Evolutionary conservation across 2,329 filamentous ascomycete genomes (phyloP).

Genomic region (Calonectria honghensis): DNA sequence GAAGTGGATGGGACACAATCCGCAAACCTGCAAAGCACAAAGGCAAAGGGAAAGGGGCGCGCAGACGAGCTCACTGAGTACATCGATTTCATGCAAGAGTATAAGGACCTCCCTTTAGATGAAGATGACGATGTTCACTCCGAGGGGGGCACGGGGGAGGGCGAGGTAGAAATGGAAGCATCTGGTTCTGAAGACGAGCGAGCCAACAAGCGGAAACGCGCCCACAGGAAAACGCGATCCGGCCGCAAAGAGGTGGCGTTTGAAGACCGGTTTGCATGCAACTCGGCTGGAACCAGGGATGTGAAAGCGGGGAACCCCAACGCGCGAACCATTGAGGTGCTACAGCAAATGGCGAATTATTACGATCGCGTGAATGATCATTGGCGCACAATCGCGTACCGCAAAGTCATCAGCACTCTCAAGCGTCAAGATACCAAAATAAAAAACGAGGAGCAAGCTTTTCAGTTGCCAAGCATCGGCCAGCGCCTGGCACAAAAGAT

Average conservation of each 20-base stretch:
- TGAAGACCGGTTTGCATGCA: conserved; percentile 73
- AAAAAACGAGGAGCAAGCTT: conserved; percentile 81
- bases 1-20: background rate
- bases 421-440: conserved; percentile 79
- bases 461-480: conserved; percentile 81
- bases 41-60: conserved; percentile 20
- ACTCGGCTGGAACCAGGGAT: conserved; percentile 69
- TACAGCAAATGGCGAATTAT: conserved; percentile 86
- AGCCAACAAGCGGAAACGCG: conserved; percentile 41
- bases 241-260: conserved; percentile 58
- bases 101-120: conserved; percentile 75
- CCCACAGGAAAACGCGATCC: conserved; percentile 47
- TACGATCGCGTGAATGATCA: conserved; percentile 85
- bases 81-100: conserved; percentile 77
- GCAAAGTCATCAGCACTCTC: conserved; percentile 84
- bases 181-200: conserved; percentile 53
- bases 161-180: conserved; percentile 40
- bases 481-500: conserved; percentile 86
- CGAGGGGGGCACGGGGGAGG: conserved; percentile 42
- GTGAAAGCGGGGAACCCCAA: conserved; percentile 79
- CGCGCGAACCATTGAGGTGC: conserved; percentile 81
- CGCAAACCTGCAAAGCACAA: background rate
- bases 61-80: conserved; percentile 77
- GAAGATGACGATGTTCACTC: conserved; percentile 67
- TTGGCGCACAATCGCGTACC: conserved; percentile 86